Evolutionary conservation across 1,284 basidiomycete species (phyloP).

Genomic region (Lentinus polychrous): DNA sequence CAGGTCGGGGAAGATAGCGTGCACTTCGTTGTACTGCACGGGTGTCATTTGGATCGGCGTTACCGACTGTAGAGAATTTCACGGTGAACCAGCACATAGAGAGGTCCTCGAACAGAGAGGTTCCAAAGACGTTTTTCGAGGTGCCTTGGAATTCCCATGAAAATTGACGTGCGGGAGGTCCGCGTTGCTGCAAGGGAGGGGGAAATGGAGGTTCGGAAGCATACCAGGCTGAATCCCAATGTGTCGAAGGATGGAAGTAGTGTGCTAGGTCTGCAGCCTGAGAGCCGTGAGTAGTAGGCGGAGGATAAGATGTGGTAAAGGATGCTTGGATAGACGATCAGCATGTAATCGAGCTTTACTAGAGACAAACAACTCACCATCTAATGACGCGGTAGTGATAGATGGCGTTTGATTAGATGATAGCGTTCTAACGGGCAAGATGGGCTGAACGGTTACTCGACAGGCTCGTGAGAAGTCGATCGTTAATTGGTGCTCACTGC

Average conservation of each 20-base stretch:
- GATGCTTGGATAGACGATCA: conserved; percentile 4
- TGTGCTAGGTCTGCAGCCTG: conserved; percentile 33
- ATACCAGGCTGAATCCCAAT: conserved; percentile 40
- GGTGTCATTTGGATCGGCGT: conserved; percentile 28
- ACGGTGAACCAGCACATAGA: conserved; percentile 43
- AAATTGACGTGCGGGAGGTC: conserved; percentile 21
- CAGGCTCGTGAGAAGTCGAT: neutral
- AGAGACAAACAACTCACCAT: neutral
- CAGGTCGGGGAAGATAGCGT: conserved; percentile 33
- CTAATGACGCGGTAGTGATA: neutral
- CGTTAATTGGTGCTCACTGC: neutral
- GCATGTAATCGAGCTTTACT: neutral
- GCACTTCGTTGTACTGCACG: conserved; percentile 28
- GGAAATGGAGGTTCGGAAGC: conserved; percentile 26
- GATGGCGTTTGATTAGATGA: conserved; percentile 6
- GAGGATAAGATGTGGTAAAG: conserved; percentile 27
- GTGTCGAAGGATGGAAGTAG: conserved; percentile 36
- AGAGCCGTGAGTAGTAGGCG: conserved; percentile 23
- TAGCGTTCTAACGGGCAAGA: conserved; percentile 10
- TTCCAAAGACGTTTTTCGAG: conserved; percentile 28
- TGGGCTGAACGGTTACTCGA: conserved; percentile 10
- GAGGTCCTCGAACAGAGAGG: conserved; percentile 41
- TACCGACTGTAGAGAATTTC: conserved; percentile 25
- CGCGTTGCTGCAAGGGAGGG: conserved; percentile 28
- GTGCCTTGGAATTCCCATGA: conserved; percentile 26